Evolutionary conservation across 352 stramenopile genomes (phyloP).

Genomic region (Pythium volutum): DNA sequence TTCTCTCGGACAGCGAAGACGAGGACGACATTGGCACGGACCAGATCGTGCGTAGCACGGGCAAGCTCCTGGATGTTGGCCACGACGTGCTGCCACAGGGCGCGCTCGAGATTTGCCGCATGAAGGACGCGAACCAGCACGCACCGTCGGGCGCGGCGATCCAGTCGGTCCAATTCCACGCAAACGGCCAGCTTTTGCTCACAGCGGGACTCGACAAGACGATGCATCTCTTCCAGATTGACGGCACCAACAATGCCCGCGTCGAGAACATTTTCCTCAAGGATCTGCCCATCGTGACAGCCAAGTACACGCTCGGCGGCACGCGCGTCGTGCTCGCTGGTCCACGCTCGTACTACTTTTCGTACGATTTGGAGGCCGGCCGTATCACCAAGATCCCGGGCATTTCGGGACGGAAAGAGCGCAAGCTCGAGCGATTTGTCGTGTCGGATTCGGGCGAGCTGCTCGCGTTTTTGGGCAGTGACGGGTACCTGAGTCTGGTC

Average conservation of each 20-base stretch:
- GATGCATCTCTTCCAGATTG: conserved; percentile 91
- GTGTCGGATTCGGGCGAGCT: conserved; percentile 85
- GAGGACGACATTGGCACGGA: conserved; percentile 52
- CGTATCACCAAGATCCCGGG: conserved; percentile 90
- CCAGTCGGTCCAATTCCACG: conserved; percentile 88
- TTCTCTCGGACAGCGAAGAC: conserved; percentile 55
- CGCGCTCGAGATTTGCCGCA: conserved; percentile 61
- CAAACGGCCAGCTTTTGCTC: conserved; percentile 83
- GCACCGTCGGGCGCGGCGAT: conserved; percentile 81
- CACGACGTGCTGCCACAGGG: conserved; percentile 58
- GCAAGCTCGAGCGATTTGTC: conserved; percentile 89
- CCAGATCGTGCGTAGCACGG: conserved; percentile 47
- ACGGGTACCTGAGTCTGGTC: conserved; percentile 94
- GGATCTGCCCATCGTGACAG: conserved; percentile 87
- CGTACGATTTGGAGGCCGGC: conserved; percentile 93
- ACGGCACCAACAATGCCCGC: conserved; percentile 86
- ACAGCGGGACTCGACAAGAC: conserved; percentile 92
- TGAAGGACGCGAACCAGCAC: conserved; percentile 92
- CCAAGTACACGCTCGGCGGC: conserved; percentile 82
- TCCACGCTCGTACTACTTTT: conserved; percentile 95
- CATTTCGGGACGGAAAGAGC: conserved; percentile 89
- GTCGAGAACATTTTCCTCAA: conserved; percentile 89
- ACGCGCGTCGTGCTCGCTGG: conserved; percentile 90
- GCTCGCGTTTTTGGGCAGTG: conserved; percentile 94
- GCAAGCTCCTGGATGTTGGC: conserved; percentile 50